Evolutionary conservation across 768 basidiomycete genomes (phyloP).

Genomic region (Leccinum olivaceopallidum): DNA sequence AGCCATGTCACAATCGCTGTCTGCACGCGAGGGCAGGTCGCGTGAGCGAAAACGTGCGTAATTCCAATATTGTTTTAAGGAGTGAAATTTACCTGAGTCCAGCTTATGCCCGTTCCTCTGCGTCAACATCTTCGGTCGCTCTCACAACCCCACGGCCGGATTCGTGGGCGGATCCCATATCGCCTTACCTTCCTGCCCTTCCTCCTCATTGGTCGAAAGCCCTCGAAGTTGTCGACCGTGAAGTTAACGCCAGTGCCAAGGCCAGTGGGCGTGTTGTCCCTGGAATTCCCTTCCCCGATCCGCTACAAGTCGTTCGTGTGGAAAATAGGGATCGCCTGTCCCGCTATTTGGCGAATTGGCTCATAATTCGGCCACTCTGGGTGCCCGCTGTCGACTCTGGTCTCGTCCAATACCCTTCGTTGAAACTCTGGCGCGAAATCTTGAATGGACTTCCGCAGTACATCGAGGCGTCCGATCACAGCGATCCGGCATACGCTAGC

Average conservation of each 20-base stretch:
- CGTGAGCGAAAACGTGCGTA: no score
- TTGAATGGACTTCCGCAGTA: background rate
- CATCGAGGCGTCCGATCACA: background rate
- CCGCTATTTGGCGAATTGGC: background rate
- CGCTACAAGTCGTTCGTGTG: background rate
- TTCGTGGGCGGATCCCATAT: no score
- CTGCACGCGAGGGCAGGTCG: no score
- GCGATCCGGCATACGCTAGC: background rate
- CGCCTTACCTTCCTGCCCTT: background rate
- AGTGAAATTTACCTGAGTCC: no score
- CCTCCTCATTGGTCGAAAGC: background rate
- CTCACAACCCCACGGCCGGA: no score
- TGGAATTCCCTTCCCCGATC: background rate
- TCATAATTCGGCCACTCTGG: background rate
- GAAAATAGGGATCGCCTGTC: background rate
- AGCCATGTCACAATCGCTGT: no score
- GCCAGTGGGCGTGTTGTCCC: background rate
- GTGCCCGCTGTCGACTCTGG: background rate
- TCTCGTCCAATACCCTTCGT: background rate
- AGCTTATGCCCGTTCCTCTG: no score
- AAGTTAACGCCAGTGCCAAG: no score
- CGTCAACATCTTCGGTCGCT: no score
- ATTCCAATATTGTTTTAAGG: no score
- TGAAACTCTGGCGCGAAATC: background rate
- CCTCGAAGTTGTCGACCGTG: background rate